Evolutionary conservation across 2,329 filamentous ascomycete genomes (phyloP).

Genomic region (Fusarium sp.): DNA sequence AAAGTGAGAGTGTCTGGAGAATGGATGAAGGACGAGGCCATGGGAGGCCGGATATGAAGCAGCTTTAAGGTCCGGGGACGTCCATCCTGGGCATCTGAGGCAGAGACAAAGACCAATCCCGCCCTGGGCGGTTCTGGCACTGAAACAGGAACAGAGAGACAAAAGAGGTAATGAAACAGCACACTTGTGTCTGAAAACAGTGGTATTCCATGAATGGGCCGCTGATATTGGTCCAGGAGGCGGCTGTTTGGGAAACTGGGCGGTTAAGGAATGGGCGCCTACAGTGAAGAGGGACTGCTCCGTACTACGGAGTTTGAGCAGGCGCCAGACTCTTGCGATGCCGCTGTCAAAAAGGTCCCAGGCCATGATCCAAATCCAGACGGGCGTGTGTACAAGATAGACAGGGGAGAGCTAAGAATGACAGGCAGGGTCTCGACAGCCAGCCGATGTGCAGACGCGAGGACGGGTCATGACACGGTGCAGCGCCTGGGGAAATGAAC

Average conservation of each 20-base stretch:
- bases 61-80: slow-evolving; percentile 46
- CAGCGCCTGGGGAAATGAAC: slow-evolving; percentile 45
- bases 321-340: slow-evolving; percentile 34
- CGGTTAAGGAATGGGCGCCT: slow-evolving; percentile 45
- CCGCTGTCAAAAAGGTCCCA: slow-evolving; percentile 1
- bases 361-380: background rate
- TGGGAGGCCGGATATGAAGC: slow-evolving; percentile 46
- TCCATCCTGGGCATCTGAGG: slow-evolving; percentile 29
- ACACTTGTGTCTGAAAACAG: slow-evolving; percentile 61
- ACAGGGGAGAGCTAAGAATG: slow-evolving; percentile 5
- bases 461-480: slow-evolving; percentile 26
- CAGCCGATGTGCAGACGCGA: slow-evolving; percentile 41
- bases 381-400: slow-evolving; percentile 2
- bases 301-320: slow-evolving; percentile 40
- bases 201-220: slow-evolving; percentile 54
- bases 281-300: slow-evolving; percentile 21
- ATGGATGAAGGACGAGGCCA: slow-evolving; percentile 41
- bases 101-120: slow-evolving; percentile 46
- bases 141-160: slow-evolving; percentile 47
- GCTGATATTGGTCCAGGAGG: slow-evolving; percentile 64
- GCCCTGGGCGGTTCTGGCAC: slow-evolving; percentile 44
- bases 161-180: slow-evolving; percentile 61
- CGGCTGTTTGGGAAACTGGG: slow-evolving; percentile 57
- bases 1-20: slow-evolving; percentile 42
- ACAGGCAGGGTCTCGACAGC: slow-evolving; percentile 35